Conservation (phyloP, 2,329 filamentous ascomycete species). For the Ustulina deusta region DNA sequence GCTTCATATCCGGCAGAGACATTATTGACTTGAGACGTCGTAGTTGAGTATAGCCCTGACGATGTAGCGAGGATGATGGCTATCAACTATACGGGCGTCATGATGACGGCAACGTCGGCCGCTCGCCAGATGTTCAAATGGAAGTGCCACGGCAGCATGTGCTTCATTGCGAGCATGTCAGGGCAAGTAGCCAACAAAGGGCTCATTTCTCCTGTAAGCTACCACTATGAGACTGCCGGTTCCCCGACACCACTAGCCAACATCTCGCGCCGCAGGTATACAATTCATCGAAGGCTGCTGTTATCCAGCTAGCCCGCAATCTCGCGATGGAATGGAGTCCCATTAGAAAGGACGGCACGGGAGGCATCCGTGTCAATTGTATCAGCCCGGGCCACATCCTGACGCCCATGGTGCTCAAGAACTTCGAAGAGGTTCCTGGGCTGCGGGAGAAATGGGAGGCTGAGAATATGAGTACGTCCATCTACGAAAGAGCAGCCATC, state of each 20-base stretch:
- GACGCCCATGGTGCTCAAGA: conserved; percentile 77
- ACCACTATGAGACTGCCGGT: background rate
- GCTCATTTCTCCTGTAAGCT: conserved; percentile 66
- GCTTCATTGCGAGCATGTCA: conserved; percentile 69
- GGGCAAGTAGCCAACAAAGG: conserved; percentile 67
- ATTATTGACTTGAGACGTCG: conserved; percentile 46
- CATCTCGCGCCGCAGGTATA: conserved; percentile 57
- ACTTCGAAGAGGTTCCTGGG: conserved; percentile 76
- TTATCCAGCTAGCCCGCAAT: conserved; percentile 71
- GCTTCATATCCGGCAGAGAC: background rate
- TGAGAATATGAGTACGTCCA: conserved; percentile 72
- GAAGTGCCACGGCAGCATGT: conserved; percentile 66
- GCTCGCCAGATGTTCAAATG: conserved; percentile 71
- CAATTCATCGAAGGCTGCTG: conserved; percentile 74
- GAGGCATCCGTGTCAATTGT: conserved; percentile 76
- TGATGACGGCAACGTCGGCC: conserved; percentile 77
- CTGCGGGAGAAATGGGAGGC: conserved; percentile 71
- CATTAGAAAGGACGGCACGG: conserved; percentile 52
- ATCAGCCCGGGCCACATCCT: conserved; percentile 76
- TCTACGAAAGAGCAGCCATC: background rate
- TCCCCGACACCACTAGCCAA: background rate
- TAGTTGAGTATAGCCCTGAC: conserved; percentile 72
- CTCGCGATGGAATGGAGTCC: conserved; percentile 73
- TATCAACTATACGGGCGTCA: conserved; percentile 76
- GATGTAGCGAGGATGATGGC: conserved; percentile 72